Base-by-base conservation (phyloP, 2,329 filamentous ascomycete genomes). In the Metarhizium brunneum region DNA sequence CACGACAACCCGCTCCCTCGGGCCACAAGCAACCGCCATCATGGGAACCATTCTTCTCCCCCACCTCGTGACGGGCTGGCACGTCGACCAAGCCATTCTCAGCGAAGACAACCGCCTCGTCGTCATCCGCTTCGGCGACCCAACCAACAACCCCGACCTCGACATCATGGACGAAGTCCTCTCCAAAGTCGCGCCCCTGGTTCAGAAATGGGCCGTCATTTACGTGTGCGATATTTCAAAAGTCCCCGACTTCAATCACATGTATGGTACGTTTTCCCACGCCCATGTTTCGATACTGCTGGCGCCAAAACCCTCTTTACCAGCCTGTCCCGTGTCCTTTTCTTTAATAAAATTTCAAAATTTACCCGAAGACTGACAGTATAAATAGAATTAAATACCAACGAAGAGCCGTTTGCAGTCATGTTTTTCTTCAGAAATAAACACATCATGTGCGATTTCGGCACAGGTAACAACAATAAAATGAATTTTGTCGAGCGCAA, bases 341-440 rank as follows among this genome's bases (percentile, higher is more conserved):
- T 3, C 20, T 25, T 7, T 35, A 13, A 14, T 7, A 13, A 49
- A 49, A 6, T 18, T 7, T 49, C 25, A 25, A 25, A 25, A 4
- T 11, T 7, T 35, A 7, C 32, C 32, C 7, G 7, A 1, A 7
- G 10, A 11, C 32, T 35, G 32, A 35, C 32, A 35, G 32, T 11
- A 35, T 35, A 11, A 11, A 10, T 11, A 58, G 57, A 58, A 51
- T 29, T 58, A 14, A 58, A 57, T 16, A 52, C 57, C 20, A 58
- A 53, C 40, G 57, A 58, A 20, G 89, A 99, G 68, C 85, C 91
- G 0, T 90, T 92, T 75, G 95, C 94, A 3, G 85, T 97, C 72
- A 96, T 96, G 88, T 95, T 79, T 78, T 96, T 96, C 80, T 96
- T 92, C 78, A 84, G 92, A 59, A 99, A 99, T 71, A 99, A 99